Conservation (phyloP, 306 rosid genomes). For the Spatholobus suberectus region DNA sequence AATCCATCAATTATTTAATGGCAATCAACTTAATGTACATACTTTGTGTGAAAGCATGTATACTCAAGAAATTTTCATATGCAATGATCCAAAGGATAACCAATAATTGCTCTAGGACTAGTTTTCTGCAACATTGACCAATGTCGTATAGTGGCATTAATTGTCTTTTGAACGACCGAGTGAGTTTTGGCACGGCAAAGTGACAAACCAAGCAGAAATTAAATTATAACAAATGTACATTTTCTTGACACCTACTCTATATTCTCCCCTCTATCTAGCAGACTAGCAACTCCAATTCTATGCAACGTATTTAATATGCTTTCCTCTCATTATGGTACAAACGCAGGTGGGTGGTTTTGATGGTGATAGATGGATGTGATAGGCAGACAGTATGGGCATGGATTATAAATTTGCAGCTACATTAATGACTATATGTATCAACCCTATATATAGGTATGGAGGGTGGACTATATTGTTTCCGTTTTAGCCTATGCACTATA, state of each 20-base stretch:
- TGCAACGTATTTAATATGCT: neutral
- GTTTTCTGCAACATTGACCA: neutral
- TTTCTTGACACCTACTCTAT: conserved; percentile 1
- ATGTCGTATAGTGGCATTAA: neutral
- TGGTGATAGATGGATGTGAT: neutral
- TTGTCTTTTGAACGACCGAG: neutral
- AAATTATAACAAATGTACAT: neutral
- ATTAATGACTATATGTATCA: neutral
- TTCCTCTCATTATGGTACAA: neutral
- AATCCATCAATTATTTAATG: no score
- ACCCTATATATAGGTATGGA: neutral
- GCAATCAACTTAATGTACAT: neutral
- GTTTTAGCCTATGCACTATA: neutral
- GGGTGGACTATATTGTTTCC: neutral
- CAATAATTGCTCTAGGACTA: neutral
- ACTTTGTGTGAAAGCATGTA: neutral
- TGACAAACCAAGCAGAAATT: neutral
- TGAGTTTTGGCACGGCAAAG: neutral
- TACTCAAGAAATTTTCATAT: neutral
- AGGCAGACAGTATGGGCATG: neutral
- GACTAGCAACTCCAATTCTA: neutral
- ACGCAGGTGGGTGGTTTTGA: conserved; percentile 6
- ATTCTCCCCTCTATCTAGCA: neutral
- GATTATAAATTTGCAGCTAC: neutral
- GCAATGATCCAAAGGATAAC: neutral